Evolutionary conservation across 257 asterid species (phyloP), one percentile per base, ranked within the genome.

Genomic region (Thymus quinquecostatus): DNA sequence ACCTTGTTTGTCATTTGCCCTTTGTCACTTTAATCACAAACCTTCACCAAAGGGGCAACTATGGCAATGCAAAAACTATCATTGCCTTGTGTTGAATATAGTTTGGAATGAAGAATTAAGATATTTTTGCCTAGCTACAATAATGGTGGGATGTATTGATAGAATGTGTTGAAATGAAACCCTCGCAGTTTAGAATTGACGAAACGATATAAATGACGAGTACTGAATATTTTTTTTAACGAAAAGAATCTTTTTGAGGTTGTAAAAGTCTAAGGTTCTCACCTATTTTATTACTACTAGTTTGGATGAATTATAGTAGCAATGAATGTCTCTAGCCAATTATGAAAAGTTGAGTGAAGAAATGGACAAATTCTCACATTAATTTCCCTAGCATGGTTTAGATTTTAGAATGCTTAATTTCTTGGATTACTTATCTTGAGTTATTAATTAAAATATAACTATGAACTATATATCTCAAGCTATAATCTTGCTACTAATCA

Each of bases 1-100:
- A 38, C 69, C 72, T 48, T 13, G 62, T 69, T 75, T 68, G 56
- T 60, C 63, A n/a, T 55, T 29, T 71, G 57, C 48, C 44, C 60
- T 65, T 34, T 55, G 14, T 60, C 78, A 43, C 28, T 62, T 63
- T 43, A 34, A 49, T 58, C 57, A 12, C 59, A 32, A 76, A 32
- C 40, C 44, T 45, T 6, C 60, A 49, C 50, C 60, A 33, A 49
- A 3, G 8, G 32, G 48, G 48, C 5, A 30, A 13, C 30, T 29
- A 64, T 29, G 70, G 54, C 32, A 44, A 27, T 57, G 54, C 32
- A 44, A 27, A 63, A 38, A 21, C 10, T 5, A 8, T 62, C n/a
- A 41, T 41, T 41, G 53, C 14, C 8, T 28, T 58, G 8, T 6
- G 2, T 12, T 40, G 6, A 36, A 60, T n/a, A 8, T 60, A 21